Base-by-base conservation (phyloP, 2,329 filamentous ascomycete genomes). In the Exophiala sideris region DNA sequence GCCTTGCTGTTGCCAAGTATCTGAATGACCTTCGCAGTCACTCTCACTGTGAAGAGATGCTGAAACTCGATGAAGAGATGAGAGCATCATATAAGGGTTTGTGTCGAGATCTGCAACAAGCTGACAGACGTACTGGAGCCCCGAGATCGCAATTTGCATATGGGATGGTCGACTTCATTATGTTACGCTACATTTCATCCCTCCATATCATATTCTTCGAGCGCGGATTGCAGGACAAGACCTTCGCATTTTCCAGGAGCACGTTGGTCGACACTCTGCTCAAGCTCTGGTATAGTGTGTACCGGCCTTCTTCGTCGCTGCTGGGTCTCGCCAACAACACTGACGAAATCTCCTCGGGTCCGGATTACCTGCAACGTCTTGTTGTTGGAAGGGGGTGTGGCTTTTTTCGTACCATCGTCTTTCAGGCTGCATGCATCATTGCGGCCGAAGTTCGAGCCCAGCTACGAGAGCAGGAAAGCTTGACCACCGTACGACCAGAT, bases 251-350 rank as follows among this genome's bases (percentile, higher is more conserved):
- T 45, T 71, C 70, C 8, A 65, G 68, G 5, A 71, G 70, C 48
- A 53, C 70, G 0, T 68, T 75, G 0, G 58, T 79, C 5, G 80
- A 84, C 5, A 70, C 70, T 0, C 70, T 76, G 0, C 67, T 80
- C 11, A 70, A 68, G 39, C 54, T 71, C 0, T 70, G 71, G 44
- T 65, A 64, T 79, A 1, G 81, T 77, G 74, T 67, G 64, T 73
- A 68, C 38, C 72, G 71, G 1, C 48, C 62, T 10, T 66, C 68
- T 0, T 51, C 71, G 8, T 65, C 66, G 10, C 64, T 71, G 29
- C 57, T 70, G n/a, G 68, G 66, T 1, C 64, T 64, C 62, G 65
- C 24, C 54, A 62, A 58, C 62, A 62, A 58, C 62, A 20, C 35
- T 57, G 57, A 5, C 61, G 0, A 34, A 34, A 56, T 1, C 65